Evolutionary conservation across 345 rosid species (phyloP).

Genomic region (Bruguiera sexangula): DNA sequence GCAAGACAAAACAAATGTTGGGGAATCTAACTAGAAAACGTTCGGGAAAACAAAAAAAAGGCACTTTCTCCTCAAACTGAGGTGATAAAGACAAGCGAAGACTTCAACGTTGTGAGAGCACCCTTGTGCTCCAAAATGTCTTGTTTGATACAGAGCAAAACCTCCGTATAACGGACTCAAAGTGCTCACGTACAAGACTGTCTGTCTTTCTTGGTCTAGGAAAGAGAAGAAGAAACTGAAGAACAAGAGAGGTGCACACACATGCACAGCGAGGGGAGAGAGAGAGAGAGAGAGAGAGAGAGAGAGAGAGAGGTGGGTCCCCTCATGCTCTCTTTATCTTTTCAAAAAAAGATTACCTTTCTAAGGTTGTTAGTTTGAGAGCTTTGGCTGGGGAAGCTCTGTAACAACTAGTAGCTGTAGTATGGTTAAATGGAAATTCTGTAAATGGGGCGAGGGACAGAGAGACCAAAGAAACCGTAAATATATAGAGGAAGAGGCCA

Average conservation of each 20-base stretch:
- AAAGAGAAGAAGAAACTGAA: constrained; percentile 17
- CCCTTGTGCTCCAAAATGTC: not conserved
- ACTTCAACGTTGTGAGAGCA: not conserved
- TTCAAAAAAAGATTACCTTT: constrained; percentile 57
- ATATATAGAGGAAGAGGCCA: constrained; percentile 53
- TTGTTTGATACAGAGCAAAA: constrained; percentile 10
- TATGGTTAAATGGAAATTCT: constrained; percentile 1
- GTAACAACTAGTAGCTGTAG: constrained; percentile 25
- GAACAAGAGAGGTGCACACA: not conserved
- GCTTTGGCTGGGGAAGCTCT: constrained; percentile 37
- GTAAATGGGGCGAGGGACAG: constrained; percentile 37
- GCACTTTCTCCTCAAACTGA: constrained; percentile 30
- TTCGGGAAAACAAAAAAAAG: not conserved
- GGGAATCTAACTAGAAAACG: constrained; percentile 26
- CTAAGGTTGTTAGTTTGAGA: constrained; percentile 32
- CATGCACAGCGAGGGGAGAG: not conserved
- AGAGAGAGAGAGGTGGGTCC: constrained; percentile 34
- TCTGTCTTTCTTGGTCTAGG: constrained; percentile 25
- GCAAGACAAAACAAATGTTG: constrained; percentile 13
- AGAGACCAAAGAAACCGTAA: constrained; percentile 36
- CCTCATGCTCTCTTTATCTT: constrained; percentile 36
- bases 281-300: too few relatives aligned
- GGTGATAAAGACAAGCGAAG: constrained; percentile 14
- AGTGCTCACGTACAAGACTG: constrained; percentile 3
- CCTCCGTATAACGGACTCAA: not conserved